Evolutionary conservation across 176 grass and related monocot species (phyloP), one percentile per base, ranked within the genome.

Genomic region (Oryza nivara): DNA sequence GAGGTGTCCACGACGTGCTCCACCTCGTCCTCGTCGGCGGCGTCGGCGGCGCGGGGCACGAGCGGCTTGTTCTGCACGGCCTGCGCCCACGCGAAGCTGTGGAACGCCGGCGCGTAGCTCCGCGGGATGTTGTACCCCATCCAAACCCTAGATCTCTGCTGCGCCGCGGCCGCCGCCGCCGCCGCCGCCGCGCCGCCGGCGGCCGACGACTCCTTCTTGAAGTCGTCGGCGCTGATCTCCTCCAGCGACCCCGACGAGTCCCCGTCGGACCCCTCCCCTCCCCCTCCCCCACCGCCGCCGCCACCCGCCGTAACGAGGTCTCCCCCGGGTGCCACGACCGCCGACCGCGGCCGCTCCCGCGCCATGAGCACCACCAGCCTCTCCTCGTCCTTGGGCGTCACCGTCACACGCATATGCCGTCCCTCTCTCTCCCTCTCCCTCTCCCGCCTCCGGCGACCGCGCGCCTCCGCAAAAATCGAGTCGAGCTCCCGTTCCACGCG

Each of bases 61-160:
- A 99, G 79, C 20, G 91, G 96, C 75, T 96, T 99, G 51, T 99
- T 99, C 87, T 92, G 93, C 71, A 99, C 93, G 30, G 96, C 93
- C 86, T 94, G 96, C 56, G 90, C 84, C 96, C 96, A 99, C 11
- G 96, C 96, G 49, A 99, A 92, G 81, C 82, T 96, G 70, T 94
- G 91, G 67, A 99, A 89, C 43, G 85, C 77, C 2, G 90, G 86
- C n/a, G 80, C 91, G 48, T 91, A 99, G 84, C 86, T 94, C 78
- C 88, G 85, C 8, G 93, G 81, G 86, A 99, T 96, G 56, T 83
- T 77, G 70, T 96, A 99, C 16, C 93, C 93, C 93, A 94, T 87
- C 93, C 93, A 96, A 23, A 90, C 82, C 65, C 90, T 89, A 80
- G 93, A 91, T 91, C 88, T 87, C 82, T 64, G 35, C 26, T 32